Conservation (phyloP, 2,329 filamentous ascomycete genomes). For the Colletotrichum sp. region DNA sequence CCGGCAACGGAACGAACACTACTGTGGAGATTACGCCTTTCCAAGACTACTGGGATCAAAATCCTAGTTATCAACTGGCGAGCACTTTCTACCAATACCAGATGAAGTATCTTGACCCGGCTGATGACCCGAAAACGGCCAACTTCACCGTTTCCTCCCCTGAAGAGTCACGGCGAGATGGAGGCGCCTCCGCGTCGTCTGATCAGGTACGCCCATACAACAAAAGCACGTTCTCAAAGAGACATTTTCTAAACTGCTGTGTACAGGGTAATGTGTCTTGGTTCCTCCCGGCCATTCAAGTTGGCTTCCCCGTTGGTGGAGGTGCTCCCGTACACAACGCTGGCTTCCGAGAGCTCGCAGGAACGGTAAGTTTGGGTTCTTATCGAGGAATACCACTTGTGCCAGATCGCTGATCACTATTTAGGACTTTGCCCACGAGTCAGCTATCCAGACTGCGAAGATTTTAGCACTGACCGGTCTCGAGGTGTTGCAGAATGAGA, state of each 20-base stretch:
- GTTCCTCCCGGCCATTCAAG: conserved; percentile 16
- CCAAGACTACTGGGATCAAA: conserved; percentile 21
- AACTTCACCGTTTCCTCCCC: conserved; percentile 13
- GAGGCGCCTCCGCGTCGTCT: not conserved
- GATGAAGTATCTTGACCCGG: conserved; percentile 10
- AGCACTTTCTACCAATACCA: conserved; percentile 10
- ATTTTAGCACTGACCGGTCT: conserved; percentile 13
- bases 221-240: not conserved
- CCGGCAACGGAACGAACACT: conserved; percentile 11
- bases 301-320: conserved; percentile 14
- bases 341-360: conserved; percentile 5
- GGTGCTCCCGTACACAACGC: conserved; percentile 15
- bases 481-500: conserved; percentile 17
- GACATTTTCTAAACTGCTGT: not conserved
- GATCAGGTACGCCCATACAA: not conserved
- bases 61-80: conserved; percentile 9
- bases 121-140: conserved; percentile 1
- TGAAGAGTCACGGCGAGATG: not conserved
- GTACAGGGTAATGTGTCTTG: conserved; percentile 14
- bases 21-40: conserved; percentile 2
- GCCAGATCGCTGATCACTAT: not conserved
- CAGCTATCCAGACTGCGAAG: conserved; percentile 14
- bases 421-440: conserved; percentile 13
- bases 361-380: not conserved
- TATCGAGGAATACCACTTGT: no score